Base-by-base conservation (phyloP, 805 yeast genomes). In the Cyberlindnera misumaiensis region DNA sequence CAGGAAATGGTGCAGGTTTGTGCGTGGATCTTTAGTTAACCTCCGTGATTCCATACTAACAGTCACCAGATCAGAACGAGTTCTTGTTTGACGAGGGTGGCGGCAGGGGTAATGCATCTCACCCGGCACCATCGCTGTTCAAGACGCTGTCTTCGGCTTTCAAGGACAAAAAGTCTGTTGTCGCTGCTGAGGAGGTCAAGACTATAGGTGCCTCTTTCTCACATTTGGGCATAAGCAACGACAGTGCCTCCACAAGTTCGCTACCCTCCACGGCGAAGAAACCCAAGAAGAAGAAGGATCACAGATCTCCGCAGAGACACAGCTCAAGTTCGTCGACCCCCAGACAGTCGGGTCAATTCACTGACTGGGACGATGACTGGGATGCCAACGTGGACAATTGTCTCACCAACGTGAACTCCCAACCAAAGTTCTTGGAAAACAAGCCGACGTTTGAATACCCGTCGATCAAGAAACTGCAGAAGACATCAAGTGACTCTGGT, bases 291-390 rank as follows among this genome's bases (percentile, higher is more conserved):
- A 40, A 32, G 30, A 35, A 37, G 29, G 34, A 39, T 4, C 28
- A 36, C 5, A 28, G 33, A 15, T 41, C 39, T 9, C 45, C 44
- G 3, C 44, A 38, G n/a, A 38, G 31, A 22, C 39, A 35, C 13
- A 14, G 28, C 7, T 37, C 45, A 5, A 40, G 38, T 3, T 39
- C 48, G 11, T 42, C 52, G 11, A 43, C 53, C 17, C 59, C 58
- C 6, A 55, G 60, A 33, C 53, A 49, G 31, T 59, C 63, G 25
- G 55, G 45, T 34, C 59, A 58, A 40, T 82, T 80, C 53, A 66
- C 77, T 32, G 95, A 88, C 55, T 64, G 80, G 41, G 96, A 88
- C 56, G 95, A 84, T 49, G 96, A 87, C 59, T 88, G 96, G 96
- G 90, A 87, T 58, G 94, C 90, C 11, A 81, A 78, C 32, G 78